Percentiles rank a stretch among this genome's conserved stretches.
phyloP scores from a whole-genome alignment of 768 basidiomycete genomes.

The Naematelia encephala region DNA sequence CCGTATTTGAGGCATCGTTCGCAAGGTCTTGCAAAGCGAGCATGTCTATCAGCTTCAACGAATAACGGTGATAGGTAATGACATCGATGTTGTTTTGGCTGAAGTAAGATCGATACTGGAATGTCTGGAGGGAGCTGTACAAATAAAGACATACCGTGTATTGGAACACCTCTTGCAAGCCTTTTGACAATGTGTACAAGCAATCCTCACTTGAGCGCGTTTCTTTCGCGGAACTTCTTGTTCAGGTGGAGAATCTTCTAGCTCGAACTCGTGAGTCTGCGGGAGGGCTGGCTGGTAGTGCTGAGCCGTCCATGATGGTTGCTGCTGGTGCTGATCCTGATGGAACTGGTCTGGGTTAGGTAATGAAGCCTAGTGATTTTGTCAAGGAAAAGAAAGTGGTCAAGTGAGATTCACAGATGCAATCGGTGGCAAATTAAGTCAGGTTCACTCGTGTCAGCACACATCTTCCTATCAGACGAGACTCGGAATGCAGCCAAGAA shows the following conservation, averaged over 20 bases:
- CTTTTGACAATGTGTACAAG: conserved; percentile 49
- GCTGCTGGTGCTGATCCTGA: background rate
- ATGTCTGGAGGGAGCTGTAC: background rate
- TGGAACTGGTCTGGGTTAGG: no score
- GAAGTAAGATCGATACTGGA: no score
- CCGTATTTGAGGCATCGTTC: conserved; percentile 47
- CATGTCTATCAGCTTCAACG: background rate
- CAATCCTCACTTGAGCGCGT: conserved; percentile 43
- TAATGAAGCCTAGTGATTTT: no score
- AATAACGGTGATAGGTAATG: background rate
- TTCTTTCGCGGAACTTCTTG: conserved; percentile 25
- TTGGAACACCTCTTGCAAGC: conserved; percentile 50
- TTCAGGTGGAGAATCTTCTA: background rate
- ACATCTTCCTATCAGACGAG: no score
- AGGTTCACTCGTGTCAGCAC: no score
- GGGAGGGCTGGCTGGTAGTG: background rate
- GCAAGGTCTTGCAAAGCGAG: conserved; percentile 34
- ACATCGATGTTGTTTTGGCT: no score
- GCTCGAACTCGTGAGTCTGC: background rate
- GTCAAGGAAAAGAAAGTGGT: no score
- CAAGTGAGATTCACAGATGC: no score
- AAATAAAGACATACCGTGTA: conserved; percentile 34
- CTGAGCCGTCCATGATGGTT: background rate
- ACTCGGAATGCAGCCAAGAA: no score
- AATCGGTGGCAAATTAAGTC: no score